Conservation (phyloP, 306 rosid species). For the Nissolia schottii region DNA sequence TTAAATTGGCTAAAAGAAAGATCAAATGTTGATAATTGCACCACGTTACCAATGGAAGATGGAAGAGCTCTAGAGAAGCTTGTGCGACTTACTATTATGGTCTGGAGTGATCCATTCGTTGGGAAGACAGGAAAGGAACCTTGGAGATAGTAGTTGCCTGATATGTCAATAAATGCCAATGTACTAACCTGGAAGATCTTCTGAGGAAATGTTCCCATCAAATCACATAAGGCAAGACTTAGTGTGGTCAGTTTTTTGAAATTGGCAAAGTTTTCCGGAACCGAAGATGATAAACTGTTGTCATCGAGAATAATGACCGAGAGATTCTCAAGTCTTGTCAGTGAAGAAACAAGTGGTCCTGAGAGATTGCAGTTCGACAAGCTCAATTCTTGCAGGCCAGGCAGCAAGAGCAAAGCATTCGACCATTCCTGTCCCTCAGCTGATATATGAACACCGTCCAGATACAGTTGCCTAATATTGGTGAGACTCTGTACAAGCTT, state of each 20-base stretch:
- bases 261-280: slow-evolving; percentile 1
- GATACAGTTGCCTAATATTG: too few species aligned
- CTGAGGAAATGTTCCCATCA: not conserved
- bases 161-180: not conserved
- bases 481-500: too few species aligned
- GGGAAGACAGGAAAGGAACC: slow-evolving; percentile 18
- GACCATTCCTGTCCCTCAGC: too few species aligned
- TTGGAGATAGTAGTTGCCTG: not conserved
- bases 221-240: not conserved
- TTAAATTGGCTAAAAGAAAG: not conserved
- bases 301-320: not conserved
- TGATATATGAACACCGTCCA: too few species aligned
- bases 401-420: not conserved
- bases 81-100: not conserved
- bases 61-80: slow-evolving; percentile 15
- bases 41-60: not conserved
- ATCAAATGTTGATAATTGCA: not conserved
- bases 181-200: slow-evolving; percentile 3
- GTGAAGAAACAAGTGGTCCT: not conserved
- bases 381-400: not conserved
- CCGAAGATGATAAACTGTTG: not conserved
- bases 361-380: not conserved
- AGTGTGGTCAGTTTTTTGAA: not conserved
- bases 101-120: not conserved
- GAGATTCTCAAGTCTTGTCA: not conserved